phyloP scores from a whole-genome alignment of 805 yeast species.

The Debaryomyces maramus region DNA sequence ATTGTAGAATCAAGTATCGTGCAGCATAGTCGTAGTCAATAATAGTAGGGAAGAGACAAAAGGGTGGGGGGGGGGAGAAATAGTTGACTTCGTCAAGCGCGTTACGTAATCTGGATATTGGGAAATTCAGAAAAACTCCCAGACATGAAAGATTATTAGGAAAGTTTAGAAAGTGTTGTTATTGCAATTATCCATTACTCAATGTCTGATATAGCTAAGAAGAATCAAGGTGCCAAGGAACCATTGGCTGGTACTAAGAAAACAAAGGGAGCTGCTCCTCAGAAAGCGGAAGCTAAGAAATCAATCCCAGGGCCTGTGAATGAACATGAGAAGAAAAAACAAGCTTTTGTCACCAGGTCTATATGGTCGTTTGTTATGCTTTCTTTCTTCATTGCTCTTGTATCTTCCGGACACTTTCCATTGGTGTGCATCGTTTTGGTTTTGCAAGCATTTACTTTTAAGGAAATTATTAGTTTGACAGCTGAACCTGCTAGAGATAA shows the following conservation, averaged over 20 bases:
- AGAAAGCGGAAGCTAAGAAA: conserved; percentile 1
- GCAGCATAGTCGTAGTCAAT: no score
- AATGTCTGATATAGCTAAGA: not conserved
- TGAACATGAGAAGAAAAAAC: conserved; percentile 67
- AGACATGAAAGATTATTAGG: no score
- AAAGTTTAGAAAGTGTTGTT: no score
- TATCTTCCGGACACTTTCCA: conserved; percentile 84
- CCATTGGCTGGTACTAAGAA: conserved; percentile 2
- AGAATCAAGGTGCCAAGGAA: not conserved
- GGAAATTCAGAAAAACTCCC: no score
- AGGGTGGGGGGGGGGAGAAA: no score
- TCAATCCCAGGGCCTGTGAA: conserved; percentile 18
- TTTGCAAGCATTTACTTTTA: conserved; percentile 81
- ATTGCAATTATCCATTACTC: not conserved
- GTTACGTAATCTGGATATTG: no score
- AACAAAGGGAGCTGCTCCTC: not conserved
- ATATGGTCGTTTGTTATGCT: conserved; percentile 95
- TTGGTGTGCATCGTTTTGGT: conserved; percentile 68
- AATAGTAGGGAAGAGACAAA: no score
- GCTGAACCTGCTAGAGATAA: conserved; percentile 81
- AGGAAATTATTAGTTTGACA: conserved; percentile 84
- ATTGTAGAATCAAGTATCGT: no score
- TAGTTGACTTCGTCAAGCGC: no score
- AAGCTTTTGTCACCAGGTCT: conserved; percentile 82
- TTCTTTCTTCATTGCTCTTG: conserved; percentile 60